These are phyloP conservation scores for Colletotrichum tanaceti DNA, from an alignment of 2,329 filamentous ascomycete species.

Conservation along the genomic window DNA sequence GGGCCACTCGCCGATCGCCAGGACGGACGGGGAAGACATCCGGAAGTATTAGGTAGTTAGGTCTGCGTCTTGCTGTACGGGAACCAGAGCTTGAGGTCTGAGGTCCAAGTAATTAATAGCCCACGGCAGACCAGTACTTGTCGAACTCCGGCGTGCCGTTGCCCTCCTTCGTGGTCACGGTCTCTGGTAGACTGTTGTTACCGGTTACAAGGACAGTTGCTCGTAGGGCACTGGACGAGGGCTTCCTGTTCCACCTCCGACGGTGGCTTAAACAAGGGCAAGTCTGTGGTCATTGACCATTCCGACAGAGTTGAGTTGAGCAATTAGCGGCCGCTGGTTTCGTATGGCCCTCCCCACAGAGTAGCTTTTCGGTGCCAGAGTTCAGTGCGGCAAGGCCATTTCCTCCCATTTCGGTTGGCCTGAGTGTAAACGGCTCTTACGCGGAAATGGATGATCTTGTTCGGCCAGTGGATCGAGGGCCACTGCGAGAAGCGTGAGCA, in stretches of 20 bases:
- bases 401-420: background rate
- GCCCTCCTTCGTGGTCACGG: background rate
- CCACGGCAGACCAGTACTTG: constrained; percentile 13
- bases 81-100: background rate
- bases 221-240: constrained; percentile 32
- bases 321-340: background rate
- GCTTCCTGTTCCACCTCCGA: constrained; percentile 29
- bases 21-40: no score
- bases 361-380: background rate
- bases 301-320: constrained; percentile 4
- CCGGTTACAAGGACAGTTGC: no score
- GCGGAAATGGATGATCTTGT: constrained; percentile 14
- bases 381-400: background rate
- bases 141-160: constrained; percentile 9
- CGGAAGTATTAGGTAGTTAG: no score
- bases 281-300: background rate
- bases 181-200: constrained; percentile 3
- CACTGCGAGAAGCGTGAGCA: constrained; percentile 4
- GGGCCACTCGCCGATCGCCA: no score
- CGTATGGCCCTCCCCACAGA: constrained; percentile 2
- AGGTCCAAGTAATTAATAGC: no score
- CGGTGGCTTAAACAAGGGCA: background rate
- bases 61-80: no score
- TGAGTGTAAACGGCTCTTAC: constrained; percentile 1
- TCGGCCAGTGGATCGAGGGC: constrained; percentile 25